phyloP scores from a whole-genome alignment of 2,329 filamentous ascomycete genomes.

The Delphinella strobiligena region DNA sequence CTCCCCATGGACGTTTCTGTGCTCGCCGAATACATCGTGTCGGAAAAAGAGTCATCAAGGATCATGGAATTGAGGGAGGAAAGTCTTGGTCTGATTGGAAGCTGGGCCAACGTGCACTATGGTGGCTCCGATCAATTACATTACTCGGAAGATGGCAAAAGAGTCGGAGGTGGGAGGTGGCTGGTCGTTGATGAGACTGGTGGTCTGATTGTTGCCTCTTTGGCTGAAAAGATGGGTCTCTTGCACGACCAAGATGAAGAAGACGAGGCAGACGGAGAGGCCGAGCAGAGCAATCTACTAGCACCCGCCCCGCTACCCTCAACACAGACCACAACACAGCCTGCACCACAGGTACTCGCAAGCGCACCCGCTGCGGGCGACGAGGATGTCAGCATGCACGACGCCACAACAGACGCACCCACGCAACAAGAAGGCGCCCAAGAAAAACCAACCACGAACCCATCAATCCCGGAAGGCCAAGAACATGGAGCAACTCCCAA shows the following conservation, averaged over 20 bases:
- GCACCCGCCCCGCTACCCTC: not conserved
- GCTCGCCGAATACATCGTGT: slow-evolving; percentile 64
- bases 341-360: too few relatives aligned
- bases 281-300: too few relatives aligned
- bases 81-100: slow-evolving; percentile 65
- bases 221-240: slow-evolving; percentile 83
- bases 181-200: slow-evolving; percentile 79
- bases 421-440: not conserved
- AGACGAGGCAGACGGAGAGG: slow-evolving; percentile 11
- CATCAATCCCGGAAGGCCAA: not conserved
- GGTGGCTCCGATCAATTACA: slow-evolving; percentile 28
- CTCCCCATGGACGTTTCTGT: slow-evolving; percentile 69
- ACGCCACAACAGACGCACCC: slow-evolving; percentile 2
- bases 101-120: slow-evolving; percentile 84
- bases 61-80: slow-evolving; percentile 83
- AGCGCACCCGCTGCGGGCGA: not conserved
- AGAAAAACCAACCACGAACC: slow-evolving; percentile 3
- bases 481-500: not conserved
- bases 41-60: slow-evolving; percentile 67
- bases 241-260: slow-evolving; percentile 40
- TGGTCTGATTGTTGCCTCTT: slow-evolving; percentile 66
- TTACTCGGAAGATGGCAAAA: slow-evolving; percentile 14
- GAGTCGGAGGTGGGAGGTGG: slow-evolving; percentile 50
- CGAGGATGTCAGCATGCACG: slow-evolving; percentile 2
- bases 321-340: too few relatives aligned